Conservation (phyloP, 192 early-diverging fungal genomes). For the Allomyces macrogynus region DNA sequence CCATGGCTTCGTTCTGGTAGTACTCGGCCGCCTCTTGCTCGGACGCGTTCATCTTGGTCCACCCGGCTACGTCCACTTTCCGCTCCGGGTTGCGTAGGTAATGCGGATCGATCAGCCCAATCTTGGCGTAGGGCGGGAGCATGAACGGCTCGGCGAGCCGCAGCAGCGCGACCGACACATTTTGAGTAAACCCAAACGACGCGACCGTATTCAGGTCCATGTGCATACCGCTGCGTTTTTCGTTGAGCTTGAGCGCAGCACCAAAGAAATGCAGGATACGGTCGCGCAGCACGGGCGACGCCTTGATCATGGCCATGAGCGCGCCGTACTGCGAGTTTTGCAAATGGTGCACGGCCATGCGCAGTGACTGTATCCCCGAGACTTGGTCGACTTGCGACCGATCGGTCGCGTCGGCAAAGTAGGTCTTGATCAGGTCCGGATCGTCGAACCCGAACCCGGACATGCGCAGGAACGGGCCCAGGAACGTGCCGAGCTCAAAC, state of each 20-base stretch:
- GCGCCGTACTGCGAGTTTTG: conserved; percentile 28
- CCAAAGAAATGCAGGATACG: conserved; percentile 44
- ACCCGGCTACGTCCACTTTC: conserved; percentile 36
- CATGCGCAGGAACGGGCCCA: conserved; percentile 51
- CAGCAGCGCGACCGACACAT: conserved; percentile 42
- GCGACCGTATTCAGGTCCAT: conserved; percentile 53
- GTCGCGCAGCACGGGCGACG: conserved; percentile 31
- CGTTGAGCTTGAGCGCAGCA: conserved; percentile 40
- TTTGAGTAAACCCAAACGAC: conserved; percentile 70
- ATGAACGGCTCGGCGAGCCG: conserved; percentile 67
- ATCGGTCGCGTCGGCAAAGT: conserved; percentile 26
- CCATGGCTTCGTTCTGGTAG: conserved; percentile 8
- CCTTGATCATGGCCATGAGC: conserved; percentile 43
- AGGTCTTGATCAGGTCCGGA: conserved; percentile 13
- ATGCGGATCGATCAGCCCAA: conserved; percentile 52
- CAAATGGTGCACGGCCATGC: conserved; percentile 34
- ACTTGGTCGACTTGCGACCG: conserved; percentile 28
- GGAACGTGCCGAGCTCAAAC: conserved; percentile 40
- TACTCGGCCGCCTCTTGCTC: conserved; percentile 44
- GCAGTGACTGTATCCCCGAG: conserved; percentile 29
- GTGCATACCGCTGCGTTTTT: conserved; percentile 52
- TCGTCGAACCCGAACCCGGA: conserved; percentile 28
- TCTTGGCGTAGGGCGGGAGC: conserved; percentile 48
- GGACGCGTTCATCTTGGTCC: conserved; percentile 62
- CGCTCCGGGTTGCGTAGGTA: conserved; percentile 38